phyloP scores from a whole-genome alignment of 2,329 filamentous ascomycete genomes.

The Aspergillus glaucus region DNA sequence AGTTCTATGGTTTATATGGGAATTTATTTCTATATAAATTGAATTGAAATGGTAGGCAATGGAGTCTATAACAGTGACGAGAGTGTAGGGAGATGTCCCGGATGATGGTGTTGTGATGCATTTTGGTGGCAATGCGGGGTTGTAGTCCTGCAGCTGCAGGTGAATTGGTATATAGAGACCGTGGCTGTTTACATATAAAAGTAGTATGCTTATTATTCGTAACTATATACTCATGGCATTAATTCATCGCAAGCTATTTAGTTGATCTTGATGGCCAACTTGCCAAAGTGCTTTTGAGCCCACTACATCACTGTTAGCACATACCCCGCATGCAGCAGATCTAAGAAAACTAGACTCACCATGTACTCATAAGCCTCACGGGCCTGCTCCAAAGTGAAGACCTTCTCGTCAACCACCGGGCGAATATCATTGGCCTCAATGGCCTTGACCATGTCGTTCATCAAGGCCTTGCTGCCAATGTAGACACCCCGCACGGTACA shows the following conservation, averaged over 20 bases:
- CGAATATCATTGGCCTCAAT: conserved; percentile 56
- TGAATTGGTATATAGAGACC: no score
- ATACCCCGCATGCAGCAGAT: background rate
- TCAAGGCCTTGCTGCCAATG: conserved; percentile 50
- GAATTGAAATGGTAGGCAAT: background rate
- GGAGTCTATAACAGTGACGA: background rate
- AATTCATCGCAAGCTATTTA: conserved; percentile 9
- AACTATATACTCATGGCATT: background rate
- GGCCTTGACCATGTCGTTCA: conserved; percentile 54
- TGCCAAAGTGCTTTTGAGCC: conserved; percentile 52
- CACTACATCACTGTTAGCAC: conserved; percentile 27
- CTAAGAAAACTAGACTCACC: conserved; percentile 21
- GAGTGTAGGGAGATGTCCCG: background rate
- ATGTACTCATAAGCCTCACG: conserved; percentile 53
- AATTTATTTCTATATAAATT: background rate
- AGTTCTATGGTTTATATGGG: background rate
- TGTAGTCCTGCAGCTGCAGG: background rate
- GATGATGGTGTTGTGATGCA: conserved; percentile 6
- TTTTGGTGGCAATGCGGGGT: background rate
- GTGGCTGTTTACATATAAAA: no score
- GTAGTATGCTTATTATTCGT: background rate
- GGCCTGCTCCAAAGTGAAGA: conserved; percentile 48
- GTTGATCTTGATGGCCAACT: conserved; percentile 45
- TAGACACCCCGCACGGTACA: conserved; percentile 54
- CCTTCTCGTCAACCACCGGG: conserved; percentile 53